phyloP scores from a whole-genome alignment of 805 yeast species.

The Groenewaldozyma tartarivorans region DNA sequence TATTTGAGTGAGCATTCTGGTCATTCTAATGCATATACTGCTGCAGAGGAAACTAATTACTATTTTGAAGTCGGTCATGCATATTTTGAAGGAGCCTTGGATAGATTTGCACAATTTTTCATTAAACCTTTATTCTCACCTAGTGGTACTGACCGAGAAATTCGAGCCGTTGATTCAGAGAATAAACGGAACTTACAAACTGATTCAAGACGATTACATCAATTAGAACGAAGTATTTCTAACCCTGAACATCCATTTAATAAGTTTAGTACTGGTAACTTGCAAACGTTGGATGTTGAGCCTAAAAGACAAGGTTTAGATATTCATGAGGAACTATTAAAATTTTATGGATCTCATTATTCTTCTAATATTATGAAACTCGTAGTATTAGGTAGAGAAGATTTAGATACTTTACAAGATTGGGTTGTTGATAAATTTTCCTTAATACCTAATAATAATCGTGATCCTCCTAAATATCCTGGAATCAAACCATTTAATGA shows the following conservation, averaged over 20 bases:
- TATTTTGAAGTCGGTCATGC: slow-evolving; percentile 75
- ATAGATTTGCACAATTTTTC: slow-evolving; percentile 88
- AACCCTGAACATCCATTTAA: slow-evolving; percentile 74
- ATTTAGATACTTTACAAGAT: slow-evolving; percentile 55
- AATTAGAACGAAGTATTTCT: slow-evolving; percentile 66
- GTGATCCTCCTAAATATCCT: slow-evolving; percentile 27
- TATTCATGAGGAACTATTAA: slow-evolving; percentile 71
- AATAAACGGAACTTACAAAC: slow-evolving; percentile 88
- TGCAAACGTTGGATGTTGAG: slow-evolving; percentile 55
- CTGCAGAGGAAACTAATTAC: slow-evolving; percentile 82
- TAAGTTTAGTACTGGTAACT: slow-evolving; percentile 86
- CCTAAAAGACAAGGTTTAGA: slow-evolving; percentile 57
- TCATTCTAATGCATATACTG: slow-evolving; percentile 84
- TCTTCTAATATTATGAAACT: slow-evolving; percentile 85
- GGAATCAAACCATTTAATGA: slow-evolving; percentile 35
- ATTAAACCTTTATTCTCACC: slow-evolving; percentile 67
- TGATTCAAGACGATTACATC: slow-evolving; percentile 83
- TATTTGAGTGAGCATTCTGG: slow-evolving; percentile 82
- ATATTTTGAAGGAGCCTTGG: slow-evolving; percentile 77
- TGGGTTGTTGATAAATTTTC: slow-evolving; percentile 66
- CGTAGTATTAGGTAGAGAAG: slow-evolving; percentile 75
- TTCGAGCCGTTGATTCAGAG: slow-evolving; percentile 91
- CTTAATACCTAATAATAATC: slow-evolving; percentile 43
- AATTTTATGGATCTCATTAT: slow-evolving; percentile 63
- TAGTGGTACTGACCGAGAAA: slow-evolving; percentile 81